A percentile compares a stretch with the other conserved stretches of the same genome.
These are phyloP conservation scores for Cladosporium sp. DNA, from an alignment of 2,329 filamentous ascomycete genomes.

Conservation along the genomic window DNA sequence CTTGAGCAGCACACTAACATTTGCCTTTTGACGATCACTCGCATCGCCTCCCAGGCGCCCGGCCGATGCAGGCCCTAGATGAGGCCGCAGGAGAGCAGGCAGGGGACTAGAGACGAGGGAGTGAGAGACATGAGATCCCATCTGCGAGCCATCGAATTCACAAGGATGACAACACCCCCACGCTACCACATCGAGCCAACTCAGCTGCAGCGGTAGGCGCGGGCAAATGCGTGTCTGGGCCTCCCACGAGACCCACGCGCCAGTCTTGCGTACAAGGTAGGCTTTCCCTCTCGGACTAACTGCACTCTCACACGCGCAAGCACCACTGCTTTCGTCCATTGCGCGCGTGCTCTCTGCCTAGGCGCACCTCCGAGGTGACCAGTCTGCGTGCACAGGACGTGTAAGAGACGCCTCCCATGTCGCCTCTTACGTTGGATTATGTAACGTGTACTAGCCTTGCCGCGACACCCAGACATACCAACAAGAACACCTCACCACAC, in stretches of 20 bases:
- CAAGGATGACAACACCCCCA: conserved; percentile 9
- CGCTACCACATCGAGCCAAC: conserved; percentile 3
- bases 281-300: no score
- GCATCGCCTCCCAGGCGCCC: conserved; percentile 6
- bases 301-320: background rate
- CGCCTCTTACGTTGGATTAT: background rate
- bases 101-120: background rate
- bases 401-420: background rate
- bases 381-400: background rate
- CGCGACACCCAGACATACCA: background rate
- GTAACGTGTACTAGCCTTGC: background rate
- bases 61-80: background rate
- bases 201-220: conserved; percentile 17
- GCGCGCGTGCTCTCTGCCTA: conserved; percentile 3
- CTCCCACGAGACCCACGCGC: conserved; percentile 1
- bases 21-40: background rate
- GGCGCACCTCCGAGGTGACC: background rate
- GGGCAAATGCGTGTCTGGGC: background rate
- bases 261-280: background rate
- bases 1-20: background rate
- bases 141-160: background rate
- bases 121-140: background rate
- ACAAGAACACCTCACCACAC: background rate
- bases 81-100: background rate
- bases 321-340: conserved; percentile 4